Conservation (phyloP, 345 rosid species). For the Ricinus communis region DNA sequence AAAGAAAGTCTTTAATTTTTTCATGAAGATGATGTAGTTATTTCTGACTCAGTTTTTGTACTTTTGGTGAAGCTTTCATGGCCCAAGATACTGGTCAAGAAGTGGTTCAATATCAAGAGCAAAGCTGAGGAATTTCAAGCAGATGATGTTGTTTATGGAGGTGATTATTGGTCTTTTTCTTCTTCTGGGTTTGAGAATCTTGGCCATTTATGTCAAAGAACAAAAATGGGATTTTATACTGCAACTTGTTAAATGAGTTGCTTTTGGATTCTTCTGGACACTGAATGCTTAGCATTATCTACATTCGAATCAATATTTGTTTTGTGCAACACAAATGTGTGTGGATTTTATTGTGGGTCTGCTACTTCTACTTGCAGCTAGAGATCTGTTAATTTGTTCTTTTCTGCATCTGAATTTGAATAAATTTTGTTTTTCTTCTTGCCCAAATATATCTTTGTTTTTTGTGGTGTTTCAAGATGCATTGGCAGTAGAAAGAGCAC, state of each 20-base stretch:
- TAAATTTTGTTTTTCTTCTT: constrained; percentile 9
- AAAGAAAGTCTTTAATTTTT: neutral
- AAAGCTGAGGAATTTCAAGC: constrained; percentile 84
- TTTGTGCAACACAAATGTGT: constrained; percentile 14
- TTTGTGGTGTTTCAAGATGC: constrained; percentile 37
- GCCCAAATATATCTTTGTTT: constrained; percentile 23
- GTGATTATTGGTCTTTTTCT: constrained; percentile 30
- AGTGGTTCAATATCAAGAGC: constrained; percentile 88
- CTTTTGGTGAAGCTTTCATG: constrained; percentile 68
- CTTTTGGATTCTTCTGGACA: constrained; percentile 27
- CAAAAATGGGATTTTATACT: constrained; percentile 17
- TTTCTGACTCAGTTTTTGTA: constrained; percentile 19
- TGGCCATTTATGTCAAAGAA: constrained; percentile 13
- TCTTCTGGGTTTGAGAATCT: constrained; percentile 21
- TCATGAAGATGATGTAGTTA: constrained; percentile 13
- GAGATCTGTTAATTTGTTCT: constrained; percentile 45
- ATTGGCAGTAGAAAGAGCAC: constrained; percentile 33
- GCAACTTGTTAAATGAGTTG: constrained; percentile 19
- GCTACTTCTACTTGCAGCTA: constrained; percentile 29
- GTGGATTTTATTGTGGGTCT: constrained; percentile 26
- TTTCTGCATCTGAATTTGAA: constrained; percentile 28
- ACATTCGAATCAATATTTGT: constrained; percentile 15
- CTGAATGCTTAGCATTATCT: constrained; percentile 27
- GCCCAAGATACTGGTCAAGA: constrained; percentile 94
- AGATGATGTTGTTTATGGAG: constrained; percentile 53